Conservation (phyloP, 2,329 filamentous ascomycete genomes). For the Fusarium sp. region DNA sequence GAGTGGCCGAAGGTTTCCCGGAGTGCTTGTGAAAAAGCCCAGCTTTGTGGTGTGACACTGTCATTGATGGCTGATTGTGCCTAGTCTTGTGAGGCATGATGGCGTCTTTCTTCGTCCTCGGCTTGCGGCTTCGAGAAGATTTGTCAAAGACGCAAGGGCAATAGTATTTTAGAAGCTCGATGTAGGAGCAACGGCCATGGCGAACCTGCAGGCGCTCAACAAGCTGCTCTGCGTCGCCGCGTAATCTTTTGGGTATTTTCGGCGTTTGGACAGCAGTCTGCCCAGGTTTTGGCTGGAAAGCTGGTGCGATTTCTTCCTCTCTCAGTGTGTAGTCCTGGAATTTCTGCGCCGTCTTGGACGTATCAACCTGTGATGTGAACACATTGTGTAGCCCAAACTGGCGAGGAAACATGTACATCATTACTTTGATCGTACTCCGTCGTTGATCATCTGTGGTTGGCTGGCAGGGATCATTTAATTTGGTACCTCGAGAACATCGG, state of each 20-base stretch:
- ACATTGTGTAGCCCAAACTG: constrained; percentile 94
- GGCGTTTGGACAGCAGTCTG: constrained; percentile 29
- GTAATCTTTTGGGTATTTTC: constrained; percentile 76
- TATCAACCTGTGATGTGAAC: constrained; percentile 81
- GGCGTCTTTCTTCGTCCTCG: constrained; percentile 14
- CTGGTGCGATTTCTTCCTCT: constrained; percentile 81
- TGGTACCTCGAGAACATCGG: constrained; percentile 64
- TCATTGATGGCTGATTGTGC: constrained; percentile 1
- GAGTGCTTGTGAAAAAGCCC: constrained; percentile 13
- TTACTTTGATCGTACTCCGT: constrained; percentile 76
- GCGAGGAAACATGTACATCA: constrained; percentile 95
- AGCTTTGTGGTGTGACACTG: constrained; percentile 31
- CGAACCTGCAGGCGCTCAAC: constrained; percentile 78
- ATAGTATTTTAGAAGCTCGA: constrained; percentile 83
- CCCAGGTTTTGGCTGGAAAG: constrained; percentile 35
- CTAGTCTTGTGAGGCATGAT: constrained; percentile 15
- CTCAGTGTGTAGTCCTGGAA: constrained; percentile 90
- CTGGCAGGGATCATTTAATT: not conserved
- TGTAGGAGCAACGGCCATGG: constrained; percentile 84
- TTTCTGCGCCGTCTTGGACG: constrained; percentile 76
- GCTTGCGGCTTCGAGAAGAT: constrained; percentile 11
- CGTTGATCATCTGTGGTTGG: constrained; percentile 35
- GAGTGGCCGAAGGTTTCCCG: constrained; percentile 21
- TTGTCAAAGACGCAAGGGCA: constrained; percentile 71
- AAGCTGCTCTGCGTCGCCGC: constrained; percentile 73